These are phyloP conservation scores for Agaricus sinodeliciosus DNA, from an alignment of 768 basidiomycete genomes.

Conservation along the genomic window DNA sequence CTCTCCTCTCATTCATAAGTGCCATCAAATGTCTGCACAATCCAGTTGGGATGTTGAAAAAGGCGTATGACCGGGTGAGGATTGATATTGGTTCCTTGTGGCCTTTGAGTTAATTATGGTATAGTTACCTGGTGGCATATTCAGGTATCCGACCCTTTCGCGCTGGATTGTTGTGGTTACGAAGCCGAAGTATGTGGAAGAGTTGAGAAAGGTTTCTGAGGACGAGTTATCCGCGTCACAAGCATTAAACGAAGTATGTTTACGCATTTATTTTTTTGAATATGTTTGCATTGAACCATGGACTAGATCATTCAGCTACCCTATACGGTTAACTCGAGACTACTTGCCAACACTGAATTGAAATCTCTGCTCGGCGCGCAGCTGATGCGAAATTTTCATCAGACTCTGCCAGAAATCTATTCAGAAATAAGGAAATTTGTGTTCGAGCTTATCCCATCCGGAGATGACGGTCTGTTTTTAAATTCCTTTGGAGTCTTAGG, in stretches of 20 bases:
- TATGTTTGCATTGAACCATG: background rate
- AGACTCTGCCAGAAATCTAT: background rate
- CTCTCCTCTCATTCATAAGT: background rate
- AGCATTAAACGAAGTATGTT: conserved; percentile 25
- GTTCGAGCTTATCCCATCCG: background rate
- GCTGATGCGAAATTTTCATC: conserved; percentile 1
- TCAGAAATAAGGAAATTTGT: background rate
- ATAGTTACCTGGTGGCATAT: conserved; percentile 18
- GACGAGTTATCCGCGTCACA: conserved; percentile 28
- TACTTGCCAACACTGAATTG: background rate
- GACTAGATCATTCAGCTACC: conserved; percentile 1
- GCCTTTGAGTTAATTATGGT: background rate
- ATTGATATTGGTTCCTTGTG: background rate
- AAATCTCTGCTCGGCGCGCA: conserved; percentile 7
- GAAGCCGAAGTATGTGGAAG: conserved; percentile 26
- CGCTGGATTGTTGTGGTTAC: conserved; percentile 35
- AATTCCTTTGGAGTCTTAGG: background rate
- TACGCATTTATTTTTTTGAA: background rate
- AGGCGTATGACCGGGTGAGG: background rate
- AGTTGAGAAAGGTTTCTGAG: conserved; percentile 32
- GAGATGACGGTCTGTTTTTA: background rate
- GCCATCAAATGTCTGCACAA: conserved; percentile 2
- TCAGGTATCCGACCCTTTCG: conserved; percentile 16
- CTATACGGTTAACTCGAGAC: background rate
- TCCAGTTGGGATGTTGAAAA: background rate